Evolutionary conservation across 2,329 filamentous ascomycete genomes (phyloP).

Genomic region (Furcasterigmium sp.): DNA sequence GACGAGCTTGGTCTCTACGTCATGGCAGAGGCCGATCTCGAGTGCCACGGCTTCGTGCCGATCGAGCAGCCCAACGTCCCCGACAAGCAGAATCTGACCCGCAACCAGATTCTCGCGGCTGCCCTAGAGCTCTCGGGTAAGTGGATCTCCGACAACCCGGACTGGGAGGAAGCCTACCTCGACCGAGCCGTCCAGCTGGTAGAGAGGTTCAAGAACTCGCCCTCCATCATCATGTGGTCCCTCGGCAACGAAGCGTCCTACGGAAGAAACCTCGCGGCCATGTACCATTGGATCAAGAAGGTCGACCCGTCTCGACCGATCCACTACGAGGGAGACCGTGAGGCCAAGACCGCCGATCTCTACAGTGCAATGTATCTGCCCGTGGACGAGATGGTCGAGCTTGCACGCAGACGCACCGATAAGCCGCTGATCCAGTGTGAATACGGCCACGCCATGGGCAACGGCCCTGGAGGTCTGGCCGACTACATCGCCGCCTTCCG

Average conservation of each 20-base stretch:
- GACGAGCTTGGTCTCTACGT: slow-evolving; percentile 61
- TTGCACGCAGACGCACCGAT: slow-evolving; percentile 30
- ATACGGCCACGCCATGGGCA: slow-evolving; percentile 63
- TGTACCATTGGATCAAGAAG: slow-evolving; percentile 57
- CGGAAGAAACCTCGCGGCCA: slow-evolving; percentile 59
- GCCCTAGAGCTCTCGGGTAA: slow-evolving; percentile 28
- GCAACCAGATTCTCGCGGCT: neutral
- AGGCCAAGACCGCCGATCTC: slow-evolving; percentile 56
- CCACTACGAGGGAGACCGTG: slow-evolving; percentile 60
- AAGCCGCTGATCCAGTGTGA: slow-evolving; percentile 56
- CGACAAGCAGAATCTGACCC: neutral
- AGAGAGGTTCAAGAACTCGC: slow-evolving; percentile 52
- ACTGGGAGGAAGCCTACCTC: slow-evolving; percentile 59
- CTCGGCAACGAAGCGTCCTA: slow-evolving; percentile 70
- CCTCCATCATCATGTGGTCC: slow-evolving; percentile 65
- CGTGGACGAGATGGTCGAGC: slow-evolving; percentile 34
- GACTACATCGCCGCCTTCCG: slow-evolving; percentile 66
- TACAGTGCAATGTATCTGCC: slow-evolving; percentile 61
- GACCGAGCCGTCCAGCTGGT: slow-evolving; percentile 62
- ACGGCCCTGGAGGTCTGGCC: slow-evolving; percentile 60
- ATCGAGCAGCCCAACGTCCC: slow-evolving; percentile 19
- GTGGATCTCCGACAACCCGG: slow-evolving; percentile 54
- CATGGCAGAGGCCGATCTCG: slow-evolving; percentile 51
- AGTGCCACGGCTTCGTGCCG: slow-evolving; percentile 47
- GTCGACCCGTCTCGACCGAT: slow-evolving; percentile 53